A percentile compares a stretch with the other conserved stretches of the same genome.
Evolutionary conservation across 2,329 filamentous ascomycete genomes (phyloP).

Genomic region (Biscogniauxia sp.): DNA sequence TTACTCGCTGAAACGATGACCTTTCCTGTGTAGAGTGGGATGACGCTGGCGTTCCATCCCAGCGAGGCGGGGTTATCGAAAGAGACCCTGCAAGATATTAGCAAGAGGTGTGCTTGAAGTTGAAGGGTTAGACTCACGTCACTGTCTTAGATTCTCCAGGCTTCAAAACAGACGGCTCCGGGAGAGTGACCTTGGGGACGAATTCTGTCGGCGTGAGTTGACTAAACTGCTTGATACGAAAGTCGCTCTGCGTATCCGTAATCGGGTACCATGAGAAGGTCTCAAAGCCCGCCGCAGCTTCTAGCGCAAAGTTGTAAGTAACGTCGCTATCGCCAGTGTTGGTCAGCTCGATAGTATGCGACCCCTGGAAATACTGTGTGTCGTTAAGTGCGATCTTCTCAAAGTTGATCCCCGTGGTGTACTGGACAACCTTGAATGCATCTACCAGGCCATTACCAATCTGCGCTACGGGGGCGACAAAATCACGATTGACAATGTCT

Average conservation of each 20-base stretch:
- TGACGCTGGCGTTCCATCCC: slow-evolving; percentile 28
- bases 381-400: slow-evolving; percentile 44
- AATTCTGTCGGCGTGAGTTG: slow-evolving; percentile 22
- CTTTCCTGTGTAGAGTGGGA: slow-evolving; percentile 36
- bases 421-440: slow-evolving; percentile 36
- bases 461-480: not conserved
- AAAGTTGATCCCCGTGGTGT: slow-evolving; percentile 36
- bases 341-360: slow-evolving; percentile 29
- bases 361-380: slow-evolving; percentile 36
- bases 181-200: slow-evolving; percentile 18
- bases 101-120: not conserved
- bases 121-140: slow-evolving; percentile 11
- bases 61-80: slow-evolving; percentile 28
- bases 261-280: slow-evolving; percentile 22
- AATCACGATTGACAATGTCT: not conserved
- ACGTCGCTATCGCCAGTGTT: slow-evolving; percentile 36
- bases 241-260: slow-evolving; percentile 9
- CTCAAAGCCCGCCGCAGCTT: slow-evolving; percentile 37
- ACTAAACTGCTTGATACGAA: slow-evolving; percentile 19
- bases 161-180: slow-evolving; percentile 24
- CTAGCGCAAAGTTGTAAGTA: slow-evolving; percentile 31
- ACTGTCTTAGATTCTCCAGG: slow-evolving; percentile 26
- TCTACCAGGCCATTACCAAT: slow-evolving; percentile 1
- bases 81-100: slow-evolving; percentile 20
- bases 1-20: slow-evolving; percentile 31